Conservation (phyloP, 106 monocot species). For the Iris macrosiphon region DNA sequence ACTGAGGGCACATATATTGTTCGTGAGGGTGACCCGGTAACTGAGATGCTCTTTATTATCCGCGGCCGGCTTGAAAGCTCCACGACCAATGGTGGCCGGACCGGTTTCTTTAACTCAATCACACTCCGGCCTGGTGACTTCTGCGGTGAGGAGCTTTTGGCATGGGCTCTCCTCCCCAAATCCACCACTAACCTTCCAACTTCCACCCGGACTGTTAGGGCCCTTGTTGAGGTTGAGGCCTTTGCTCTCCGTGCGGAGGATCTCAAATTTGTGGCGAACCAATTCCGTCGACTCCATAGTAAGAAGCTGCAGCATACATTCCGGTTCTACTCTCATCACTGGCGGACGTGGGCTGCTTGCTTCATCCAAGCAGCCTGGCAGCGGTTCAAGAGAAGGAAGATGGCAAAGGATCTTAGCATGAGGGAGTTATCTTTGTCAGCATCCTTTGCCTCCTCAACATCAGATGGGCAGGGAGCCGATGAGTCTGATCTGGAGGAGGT, state of each 20-base stretch:
- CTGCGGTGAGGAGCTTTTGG: constrained; percentile 79
- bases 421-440: constrained; percentile 34
- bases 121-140: constrained; percentile 69
- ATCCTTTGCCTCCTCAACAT: constrained; percentile 21
- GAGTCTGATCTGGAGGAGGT: constrained; percentile 21
- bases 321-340: constrained; percentile 80
- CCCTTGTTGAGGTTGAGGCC: constrained; percentile 78
- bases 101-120: constrained; percentile 80
- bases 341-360: constrained; percentile 81
- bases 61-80: constrained; percentile 76
- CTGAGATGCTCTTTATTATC: constrained; percentile 84
- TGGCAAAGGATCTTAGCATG: constrained; percentile 39
- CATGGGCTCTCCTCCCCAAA: constrained; percentile 80
- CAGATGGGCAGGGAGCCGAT: constrained; percentile 13
- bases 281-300: constrained; percentile 76
- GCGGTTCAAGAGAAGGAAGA: constrained; percentile 52
- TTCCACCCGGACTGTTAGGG: constrained; percentile 65
- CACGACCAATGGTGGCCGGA: constrained; percentile 72
- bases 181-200: constrained; percentile 52
- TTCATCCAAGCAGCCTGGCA: constrained; percentile 86
- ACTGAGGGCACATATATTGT: constrained; percentile 67
- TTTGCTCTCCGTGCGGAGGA: constrained; percentile 82
- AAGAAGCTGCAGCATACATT: constrained; percentile 90
- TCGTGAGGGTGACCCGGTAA: constrained; percentile 82
- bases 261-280: constrained; percentile 80